Evolutionary conservation across 2,329 filamentous ascomycete species (phyloP), one percentile per base, ranked within the genome.

Genomic region (Calonectria hawksworthii): DNA sequence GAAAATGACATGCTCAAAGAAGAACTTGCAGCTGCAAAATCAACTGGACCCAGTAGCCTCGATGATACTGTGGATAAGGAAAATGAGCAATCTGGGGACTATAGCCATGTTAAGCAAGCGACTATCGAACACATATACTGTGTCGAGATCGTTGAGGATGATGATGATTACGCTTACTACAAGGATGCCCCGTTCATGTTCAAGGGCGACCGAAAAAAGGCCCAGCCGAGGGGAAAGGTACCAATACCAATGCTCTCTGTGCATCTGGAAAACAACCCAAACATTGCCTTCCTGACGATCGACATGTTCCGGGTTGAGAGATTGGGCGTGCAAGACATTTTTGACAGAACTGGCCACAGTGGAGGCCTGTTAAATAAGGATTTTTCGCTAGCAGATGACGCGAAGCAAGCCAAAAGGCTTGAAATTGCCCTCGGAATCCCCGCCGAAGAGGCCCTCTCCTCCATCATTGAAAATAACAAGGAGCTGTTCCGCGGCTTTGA

Each of bases 1-100:
- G 71, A 75, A 34, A 75, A 68, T 13, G 52, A 74, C 26, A 32
- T 65, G 26, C 74, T 71, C 44, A 68, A 71, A 44, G 21, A 63
- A 14, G n/a, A 70, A 54, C 67, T 75, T 30, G 14, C 71, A 18
- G 5, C 26, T 13, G 21, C n/a, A 50, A 65, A 38, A 23, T 23
- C 21, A 21, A 9, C n/a, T 8, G 23, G 7, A 3, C 11, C 3
- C 1, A 13, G 34, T 2, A 11, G 14, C n/a, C n/a, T n/a, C n/a
- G n/a, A n/a, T n/a, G n/a, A n/a, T n/a, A n/a, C 21, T 10, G 16
- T 3, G 1, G 41, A 44, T 5, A 16, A 26, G 38, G 26, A 21
- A 7, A 13, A 21, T 7, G 52, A 10, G 30, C 16, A 10, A 18
- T 18, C 0, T 16, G 28, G 59, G 16, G 28, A 41, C n/a, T n/a